These are phyloP conservation scores for Fusarium clavum DNA, from an alignment of 2,329 filamentous ascomycete species.

Conservation along the genomic window DNA sequence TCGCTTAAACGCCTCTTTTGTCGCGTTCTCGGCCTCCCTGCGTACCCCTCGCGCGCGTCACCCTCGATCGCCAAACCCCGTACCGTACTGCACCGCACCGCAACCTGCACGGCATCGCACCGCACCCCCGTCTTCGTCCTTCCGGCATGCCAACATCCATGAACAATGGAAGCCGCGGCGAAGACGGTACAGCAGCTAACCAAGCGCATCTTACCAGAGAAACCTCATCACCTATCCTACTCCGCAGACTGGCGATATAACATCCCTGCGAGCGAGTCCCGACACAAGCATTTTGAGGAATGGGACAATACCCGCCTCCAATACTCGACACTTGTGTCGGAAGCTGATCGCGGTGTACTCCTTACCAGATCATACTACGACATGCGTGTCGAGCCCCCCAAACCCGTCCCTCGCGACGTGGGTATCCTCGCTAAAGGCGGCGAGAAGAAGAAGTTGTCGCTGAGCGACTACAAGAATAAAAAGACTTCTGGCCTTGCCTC, in stretches of 20 bases:
- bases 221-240: conserved; percentile 65
- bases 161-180: conserved; percentile 69
- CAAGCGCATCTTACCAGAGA: conserved; percentile 63
- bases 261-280: conserved; percentile 54
- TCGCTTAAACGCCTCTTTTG: conserved; percentile 14
- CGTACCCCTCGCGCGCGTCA: conserved; percentile 39
- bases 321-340: conserved; percentile 68
- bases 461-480: conserved; percentile 71
- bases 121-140: conserved; percentile 43
- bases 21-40: conserved; percentile 40
- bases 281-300: conserved; percentile 57
- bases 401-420: conserved; percentile 53
- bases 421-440: conserved; percentile 55
- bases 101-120: conserved; percentile 29
- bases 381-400: conserved; percentile 64
- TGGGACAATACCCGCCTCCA: conserved; percentile 63
- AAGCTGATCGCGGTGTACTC: conserved; percentile 68
- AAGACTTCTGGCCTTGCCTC: conserved; percentile 54
- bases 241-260: conserved; percentile 62
- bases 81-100: conserved; percentile 19
- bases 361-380: conserved; percentile 68
- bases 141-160: conserved; percentile 53
- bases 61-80: conserved; percentile 38
- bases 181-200: conserved; percentile 66
- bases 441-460: conserved; percentile 67